Percentiles rank a stretch among this genome's conserved stretches.
Evolutionary conservation across 148 eudicot genomes (phyloP).

Genomic region (Cornus controversa): DNA sequence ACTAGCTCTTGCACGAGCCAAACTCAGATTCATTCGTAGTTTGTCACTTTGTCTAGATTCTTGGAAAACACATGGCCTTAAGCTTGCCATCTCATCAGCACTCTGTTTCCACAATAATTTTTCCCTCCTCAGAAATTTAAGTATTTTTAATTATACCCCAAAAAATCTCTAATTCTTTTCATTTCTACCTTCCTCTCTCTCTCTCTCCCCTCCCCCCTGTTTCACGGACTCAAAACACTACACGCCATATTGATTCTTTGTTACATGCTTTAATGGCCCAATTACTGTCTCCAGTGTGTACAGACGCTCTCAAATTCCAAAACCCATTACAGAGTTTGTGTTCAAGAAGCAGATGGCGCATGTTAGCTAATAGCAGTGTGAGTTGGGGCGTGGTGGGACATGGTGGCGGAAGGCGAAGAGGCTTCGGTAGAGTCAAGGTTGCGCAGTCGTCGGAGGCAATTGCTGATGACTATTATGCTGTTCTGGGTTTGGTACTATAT

Average conservation of each 20-base stretch:
- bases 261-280: constrained; percentile 36
- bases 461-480: constrained; percentile 92
- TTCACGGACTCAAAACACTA: too few relatives aligned
- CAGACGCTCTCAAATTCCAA: constrained; percentile 69
- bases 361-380: constrained; percentile 37
- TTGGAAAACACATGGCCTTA: constrained; percentile 45
- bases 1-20: background rate
- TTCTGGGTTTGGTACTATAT: constrained; percentile 76
- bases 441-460: constrained; percentile 25
- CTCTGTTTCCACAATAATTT: background rate
- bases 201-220: background rate
- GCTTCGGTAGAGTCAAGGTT: constrained; percentile 38
- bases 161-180: background rate
- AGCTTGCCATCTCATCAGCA: constrained; percentile 52
- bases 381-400: constrained; percentile 24
- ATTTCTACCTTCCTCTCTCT: background rate
- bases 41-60: constrained; percentile 21
- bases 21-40: constrained; percentile 30
- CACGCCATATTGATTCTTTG: background rate
- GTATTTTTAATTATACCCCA: constrained; percentile 9
- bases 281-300: constrained; percentile 68
- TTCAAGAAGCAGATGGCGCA: constrained; percentile 36
- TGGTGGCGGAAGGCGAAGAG: constrained; percentile 33
- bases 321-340: constrained; percentile 40
- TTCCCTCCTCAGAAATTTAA: constrained; percentile 28